Percentiles rank a stretch among this genome's conserved stretches.
Conservation (phyloP, 257 asterid species). For the Jacaranda copaia region DNA sequence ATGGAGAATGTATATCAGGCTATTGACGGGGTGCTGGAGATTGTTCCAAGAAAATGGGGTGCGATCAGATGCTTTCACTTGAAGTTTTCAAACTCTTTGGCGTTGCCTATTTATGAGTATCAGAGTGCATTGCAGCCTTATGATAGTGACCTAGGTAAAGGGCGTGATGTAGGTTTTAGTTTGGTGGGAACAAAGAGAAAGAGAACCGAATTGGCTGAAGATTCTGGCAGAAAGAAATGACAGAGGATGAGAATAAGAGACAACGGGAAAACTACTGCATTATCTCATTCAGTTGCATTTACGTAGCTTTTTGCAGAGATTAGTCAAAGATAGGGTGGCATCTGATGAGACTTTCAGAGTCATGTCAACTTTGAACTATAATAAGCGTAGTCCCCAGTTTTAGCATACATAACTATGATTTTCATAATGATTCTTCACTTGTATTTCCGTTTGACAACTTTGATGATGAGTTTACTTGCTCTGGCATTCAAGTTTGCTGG, state of each 20-base stretch:
- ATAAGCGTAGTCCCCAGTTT: background rate
- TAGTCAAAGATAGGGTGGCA: background rate
- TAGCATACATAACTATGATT: slow-evolving; percentile 14
- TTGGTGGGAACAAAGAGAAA: slow-evolving; percentile 44
- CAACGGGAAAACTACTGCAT: background rate
- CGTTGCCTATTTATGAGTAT: slow-evolving; percentile 70
- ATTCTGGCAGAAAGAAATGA: slow-evolving; percentile 10
- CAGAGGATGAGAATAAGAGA: background rate
- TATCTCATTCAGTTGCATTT: slow-evolving; percentile 8
- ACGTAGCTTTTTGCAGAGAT: background rate
- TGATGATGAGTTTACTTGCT: slow-evolving; percentile 17
- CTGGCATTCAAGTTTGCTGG: slow-evolving; percentile 8
- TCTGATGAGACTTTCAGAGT: background rate
- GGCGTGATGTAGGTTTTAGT: background rate
- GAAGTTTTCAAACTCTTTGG: slow-evolving; percentile 79
- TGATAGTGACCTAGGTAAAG: background rate
- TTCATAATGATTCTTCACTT: background rate
- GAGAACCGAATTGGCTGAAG: slow-evolving; percentile 7
- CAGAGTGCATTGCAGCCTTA: background rate
- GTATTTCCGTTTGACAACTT: background rate
- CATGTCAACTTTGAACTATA: background rate
- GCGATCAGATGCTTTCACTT: slow-evolving; percentile 78
- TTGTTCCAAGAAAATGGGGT: slow-evolving; percentile 72
- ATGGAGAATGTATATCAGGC: slow-evolving; percentile 75
- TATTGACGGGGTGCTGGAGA: slow-evolving; percentile 50